Percentiles rank a stretch among this genome's conserved stretches.
Conservation (phyloP, 441 rosid genomes). For the Mallotus repandus region DNA sequence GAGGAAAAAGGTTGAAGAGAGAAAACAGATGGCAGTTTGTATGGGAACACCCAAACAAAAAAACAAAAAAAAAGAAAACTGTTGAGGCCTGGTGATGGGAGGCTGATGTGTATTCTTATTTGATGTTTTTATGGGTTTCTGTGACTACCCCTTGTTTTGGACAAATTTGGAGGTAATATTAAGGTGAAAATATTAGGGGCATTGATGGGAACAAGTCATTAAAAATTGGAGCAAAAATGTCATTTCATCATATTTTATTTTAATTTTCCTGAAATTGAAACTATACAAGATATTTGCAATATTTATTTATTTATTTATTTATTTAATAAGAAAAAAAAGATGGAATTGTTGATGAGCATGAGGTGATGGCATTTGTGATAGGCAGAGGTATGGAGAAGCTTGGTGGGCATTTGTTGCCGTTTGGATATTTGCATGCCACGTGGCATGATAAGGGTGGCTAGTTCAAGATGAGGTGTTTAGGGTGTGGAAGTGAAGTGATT, state of each 20-base stretch:
- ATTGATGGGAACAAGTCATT: constrained; percentile 6
- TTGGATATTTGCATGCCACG: constrained; percentile 55
- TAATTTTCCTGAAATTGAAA: not conserved
- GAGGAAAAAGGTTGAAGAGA: constrained; percentile 21
- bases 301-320: not conserved
- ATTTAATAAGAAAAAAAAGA: constrained; percentile 6
- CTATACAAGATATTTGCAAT: not conserved
- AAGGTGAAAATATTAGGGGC: constrained; percentile 23
- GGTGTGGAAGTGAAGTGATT: constrained; percentile 34
- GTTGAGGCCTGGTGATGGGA: constrained; percentile 18
- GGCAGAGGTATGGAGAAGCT: constrained; percentile 47
- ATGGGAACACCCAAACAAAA: constrained; percentile 5
- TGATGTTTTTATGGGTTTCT: constrained; percentile 27
- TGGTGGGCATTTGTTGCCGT: constrained; percentile 43
- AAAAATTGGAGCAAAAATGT: not conserved
- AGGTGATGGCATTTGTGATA: constrained; percentile 45
- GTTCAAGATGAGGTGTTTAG: constrained; percentile 54
- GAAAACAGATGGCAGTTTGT: constrained; percentile 47
- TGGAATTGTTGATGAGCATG: constrained; percentile 54
- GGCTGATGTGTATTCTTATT: constrained; percentile 23
- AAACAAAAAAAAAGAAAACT: not conserved
- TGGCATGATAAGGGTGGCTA: constrained; percentile 41
- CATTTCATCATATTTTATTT: not conserved
- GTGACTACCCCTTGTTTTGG: constrained; percentile 43
- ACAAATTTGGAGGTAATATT: constrained; percentile 40